Conservation (phyloP, 805 yeast species). For the Myxozyma vanderwaltii region DNA sequence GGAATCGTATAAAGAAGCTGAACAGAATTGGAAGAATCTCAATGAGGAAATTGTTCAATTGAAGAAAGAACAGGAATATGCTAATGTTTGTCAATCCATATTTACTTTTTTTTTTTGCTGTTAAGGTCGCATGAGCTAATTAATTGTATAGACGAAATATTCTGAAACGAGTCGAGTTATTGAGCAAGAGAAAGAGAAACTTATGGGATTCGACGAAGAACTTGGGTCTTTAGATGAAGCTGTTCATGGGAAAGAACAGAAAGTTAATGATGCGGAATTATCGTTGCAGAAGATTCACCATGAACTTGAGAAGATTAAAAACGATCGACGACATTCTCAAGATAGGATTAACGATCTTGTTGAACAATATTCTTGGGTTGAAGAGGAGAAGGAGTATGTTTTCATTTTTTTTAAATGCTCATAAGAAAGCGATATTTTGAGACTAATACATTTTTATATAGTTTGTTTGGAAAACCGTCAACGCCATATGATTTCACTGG, state of each 20-base stretch:
- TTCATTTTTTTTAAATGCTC: background rate
- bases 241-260: slow-evolving; percentile 35
- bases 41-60: slow-evolving; percentile 36
- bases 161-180: slow-evolving; percentile 15
- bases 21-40: slow-evolving; percentile 22
- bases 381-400: slow-evolving; percentile 54
- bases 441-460: background rate
- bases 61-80: slow-evolving; percentile 13
- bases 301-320: slow-evolving; percentile 38
- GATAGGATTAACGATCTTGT: slow-evolving; percentile 51
- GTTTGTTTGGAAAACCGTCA: slow-evolving; percentile 41
- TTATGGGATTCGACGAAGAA: slow-evolving; percentile 76
- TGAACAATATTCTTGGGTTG: slow-evolving; percentile 69
- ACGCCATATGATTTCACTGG: slow-evolving; percentile 41
- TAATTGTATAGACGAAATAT: slow-evolving; percentile 2
- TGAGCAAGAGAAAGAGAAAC: slow-evolving; percentile 51
- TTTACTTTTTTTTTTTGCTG: too few relatives aligned
- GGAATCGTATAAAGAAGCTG: slow-evolving; percentile 24
- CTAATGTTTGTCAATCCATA: slow-evolving; percentile 4
- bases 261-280: slow-evolving; percentile 37
- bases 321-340: slow-evolving; percentile 29
- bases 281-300: slow-evolving; percentile 40
- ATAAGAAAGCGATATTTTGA: background rate
- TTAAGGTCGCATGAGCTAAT: too few relatives aligned
- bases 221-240: slow-evolving; percentile 52